Conservation (phyloP, 345 rosid genomes). For the Euphorbia pulcherrima region DNA sequence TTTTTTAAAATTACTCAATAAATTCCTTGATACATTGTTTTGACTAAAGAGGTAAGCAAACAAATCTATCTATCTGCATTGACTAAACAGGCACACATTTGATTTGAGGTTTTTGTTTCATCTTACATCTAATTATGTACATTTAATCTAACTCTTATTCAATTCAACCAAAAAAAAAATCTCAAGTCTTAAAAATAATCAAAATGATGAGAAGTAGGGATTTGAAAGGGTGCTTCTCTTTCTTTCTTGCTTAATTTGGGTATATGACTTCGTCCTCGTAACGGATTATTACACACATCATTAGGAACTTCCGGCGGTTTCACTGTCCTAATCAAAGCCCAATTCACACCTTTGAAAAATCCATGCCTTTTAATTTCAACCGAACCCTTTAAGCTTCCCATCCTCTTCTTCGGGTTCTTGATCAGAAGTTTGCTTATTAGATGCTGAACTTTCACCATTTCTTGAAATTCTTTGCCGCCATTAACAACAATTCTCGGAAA, state of each 20-base stretch:
- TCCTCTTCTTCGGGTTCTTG: conserved; percentile 82
- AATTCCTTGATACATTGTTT: too few species aligned
- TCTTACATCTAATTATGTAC: conserved; percentile 11
- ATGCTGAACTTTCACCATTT: conserved; percentile 65
- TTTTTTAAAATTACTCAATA: too few species aligned
- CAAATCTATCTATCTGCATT: too few species aligned
- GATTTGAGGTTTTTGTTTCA: neutral
- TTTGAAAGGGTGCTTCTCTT: conserved; percentile 71
- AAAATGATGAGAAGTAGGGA: conserved; percentile 52
- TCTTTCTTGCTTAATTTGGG: conserved; percentile 69
- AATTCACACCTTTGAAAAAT: conserved; percentile 76
- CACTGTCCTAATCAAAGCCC: conserved; percentile 82
- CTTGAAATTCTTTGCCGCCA: conserved; percentile 51
- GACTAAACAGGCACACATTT: too few species aligned
- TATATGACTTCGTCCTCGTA: conserved; percentile 35
- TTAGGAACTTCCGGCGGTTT: conserved; percentile 77
- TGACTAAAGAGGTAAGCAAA: too few species aligned
- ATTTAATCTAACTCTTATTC: neutral
- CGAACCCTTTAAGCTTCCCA: conserved; percentile 73
- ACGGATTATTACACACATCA: conserved; percentile 26
- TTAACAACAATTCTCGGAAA: conserved; percentile 64
- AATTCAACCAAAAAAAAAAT: too few species aligned
- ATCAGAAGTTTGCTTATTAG: conserved; percentile 60
- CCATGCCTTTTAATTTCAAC: conserved; percentile 78
- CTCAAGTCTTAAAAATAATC: conserved; percentile 71